Base-by-base conservation (phyloP, 257 asterid species). In the Cynanchum wilfordii region DNA sequence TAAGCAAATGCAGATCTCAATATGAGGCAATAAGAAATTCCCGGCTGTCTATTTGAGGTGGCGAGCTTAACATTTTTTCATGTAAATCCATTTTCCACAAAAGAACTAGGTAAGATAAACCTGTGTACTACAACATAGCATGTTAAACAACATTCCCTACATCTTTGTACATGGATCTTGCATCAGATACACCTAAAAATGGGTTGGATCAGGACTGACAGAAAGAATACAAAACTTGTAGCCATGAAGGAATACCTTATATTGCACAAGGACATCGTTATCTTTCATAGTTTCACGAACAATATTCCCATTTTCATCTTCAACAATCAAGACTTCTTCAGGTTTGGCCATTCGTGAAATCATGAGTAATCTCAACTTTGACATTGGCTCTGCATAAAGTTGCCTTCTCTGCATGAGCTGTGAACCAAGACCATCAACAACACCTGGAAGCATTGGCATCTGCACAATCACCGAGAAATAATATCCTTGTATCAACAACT, bases 271-370 rank as follows among this genome's bases (percentile, higher is more conserved):
- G 79, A 95, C 96, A 78, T 95, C 99, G 78, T 95, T 95, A 76
- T 95, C 99, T 82, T 92, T 95, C 99, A 94, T 80, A 15, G 99
- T 94, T 81, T 94, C 99, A 76, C 99, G 97, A 75, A 94, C 99
- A 72, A 94, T 94, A 83, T 94, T 94, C 75, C 99, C 99, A 87
- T 94, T 94, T 80, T 94, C 98, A 79, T 94, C 99, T 79, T 94
- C 98, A 68, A 95, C 97, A 71, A 95, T 88, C 65, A 95, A 87
- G 80, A 95, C 99, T 80, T 95, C 99, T 87, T 95, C 99, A 33
- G 99, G 99, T 85, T 95, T 95, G 12, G 99, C 99, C 99, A 95
- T 95, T 77, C 99, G 97, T 59, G 96, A 95, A 78, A 95, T 95
- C 97, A 90, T 95, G 72, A 95, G 86, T 58, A 79, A 76, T 81